Evolutionary conservation across 768 basidiomycete species (phyloP), one percentile per base, ranked within the genome.

Genomic region (Phlebiopsis gigantea): DNA sequence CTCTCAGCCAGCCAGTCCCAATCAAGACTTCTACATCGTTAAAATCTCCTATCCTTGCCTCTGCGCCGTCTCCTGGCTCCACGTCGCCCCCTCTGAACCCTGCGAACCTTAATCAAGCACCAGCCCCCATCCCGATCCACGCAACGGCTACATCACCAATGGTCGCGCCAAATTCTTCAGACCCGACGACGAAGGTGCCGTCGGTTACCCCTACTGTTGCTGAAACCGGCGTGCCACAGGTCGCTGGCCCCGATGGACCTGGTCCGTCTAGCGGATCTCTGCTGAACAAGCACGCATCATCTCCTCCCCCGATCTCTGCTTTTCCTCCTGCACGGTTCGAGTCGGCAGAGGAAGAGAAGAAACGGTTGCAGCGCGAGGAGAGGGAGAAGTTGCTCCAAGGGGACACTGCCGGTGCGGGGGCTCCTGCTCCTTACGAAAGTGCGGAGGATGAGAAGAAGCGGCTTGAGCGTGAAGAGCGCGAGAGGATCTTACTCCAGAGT

Each of bases 181-280:
- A 69, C 26, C 65, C 69, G 5, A 53, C 58, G 2, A 61, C 64
- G 46, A 62, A 64, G 22, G 60, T 72, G 42, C 70, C 78, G 8
- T 61, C 68, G 26, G 67, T 67, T n/a, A 72, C 71, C 7, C 87
- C 85, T 4, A 89, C 87, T 3, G 77, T 91, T 6, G 85, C 88
- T 9, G 88, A 90, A 67, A 88, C 88, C 0, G 87, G 86, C 12
- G 71, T 87, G n/a, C 88, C 87, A 17, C 72, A 87, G n/a, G 69
- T 77, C 17, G 83, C 84, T 3, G 80, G 84, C 17, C 71, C 75
- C 3, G 69, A 64, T 0, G 88, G 86, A 7, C 84, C 86, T 42
- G 86, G 87, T 2, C 85, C 85, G 5, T 77, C 81, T 1, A 82
- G 79, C 58, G 88, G 86, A 5, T 84, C 85, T 2, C 71, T 88